A percentile compares a stretch with the other conserved stretches of the same genome.
phyloP scores from a whole-genome alignment of 176 grass and related monocot species.

The Eragrostis nindensis region DNA sequence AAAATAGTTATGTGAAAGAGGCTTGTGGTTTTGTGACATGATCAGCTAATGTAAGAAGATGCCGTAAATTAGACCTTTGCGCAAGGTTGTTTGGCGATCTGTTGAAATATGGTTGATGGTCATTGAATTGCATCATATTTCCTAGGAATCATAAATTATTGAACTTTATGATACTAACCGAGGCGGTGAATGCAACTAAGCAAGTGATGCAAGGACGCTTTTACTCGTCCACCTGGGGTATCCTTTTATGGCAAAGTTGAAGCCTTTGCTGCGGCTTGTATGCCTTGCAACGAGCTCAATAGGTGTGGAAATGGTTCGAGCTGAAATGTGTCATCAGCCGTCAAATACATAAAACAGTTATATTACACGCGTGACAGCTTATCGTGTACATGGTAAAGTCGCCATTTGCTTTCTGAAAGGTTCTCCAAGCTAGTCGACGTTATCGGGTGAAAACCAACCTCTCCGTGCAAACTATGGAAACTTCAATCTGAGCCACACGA shows the following conservation, averaged over 20 bases:
- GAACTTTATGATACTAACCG: background rate
- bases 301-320: conserved; percentile 8
- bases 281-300: background rate
- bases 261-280: too few relatives aligned
- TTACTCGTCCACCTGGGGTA: background rate
- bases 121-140: background rate
- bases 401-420: conserved; percentile 39
- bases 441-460: too few relatives aligned
- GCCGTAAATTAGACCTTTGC: background rate
- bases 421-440: too few relatives aligned
- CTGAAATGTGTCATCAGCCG: background rate
- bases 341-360: background rate
- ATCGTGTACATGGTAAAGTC: background rate
- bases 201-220: background rate
- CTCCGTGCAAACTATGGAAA: too few relatives aligned
- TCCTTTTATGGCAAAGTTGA: background rate
- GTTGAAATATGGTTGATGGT: background rate
- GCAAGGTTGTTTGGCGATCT: background rate
- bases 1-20: background rate
- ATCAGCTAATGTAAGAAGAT: background rate
- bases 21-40: background rate
- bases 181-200: background rate
- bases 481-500: too few relatives aligned
- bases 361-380: background rate
- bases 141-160: background rate